These are phyloP conservation scores for Yamadazyma pseudoaaseri DNA, from an alignment of 1,139 yeast species.

Conservation along the genomic window DNA sequence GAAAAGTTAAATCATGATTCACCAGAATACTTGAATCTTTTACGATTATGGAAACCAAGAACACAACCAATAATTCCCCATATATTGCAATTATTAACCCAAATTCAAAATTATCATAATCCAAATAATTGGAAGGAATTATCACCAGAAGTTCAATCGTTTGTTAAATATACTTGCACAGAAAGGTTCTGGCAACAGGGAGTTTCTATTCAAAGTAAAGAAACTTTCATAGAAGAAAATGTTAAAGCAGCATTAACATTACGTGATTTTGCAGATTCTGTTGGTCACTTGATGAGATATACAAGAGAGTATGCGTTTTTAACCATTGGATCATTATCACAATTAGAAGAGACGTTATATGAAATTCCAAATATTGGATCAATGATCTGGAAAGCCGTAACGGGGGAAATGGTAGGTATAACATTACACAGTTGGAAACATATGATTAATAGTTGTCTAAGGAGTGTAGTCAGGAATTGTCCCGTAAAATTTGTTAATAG, in stretches of 20 bases:
- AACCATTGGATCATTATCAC: slow-evolving; percentile 87
- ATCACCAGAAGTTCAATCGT: slow-evolving; percentile 86
- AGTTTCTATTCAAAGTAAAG: slow-evolving; percentile 89
- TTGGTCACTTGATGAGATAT: slow-evolving; percentile 94
- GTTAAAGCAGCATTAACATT: slow-evolving; percentile 91
- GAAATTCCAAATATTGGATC: slow-evolving; percentile 80
- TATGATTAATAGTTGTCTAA: slow-evolving; percentile 83
- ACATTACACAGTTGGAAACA: slow-evolving; percentile 97
- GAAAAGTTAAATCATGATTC: slow-evolving; percentile 82
- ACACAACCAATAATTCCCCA: slow-evolving; percentile 91
- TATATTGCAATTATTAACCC: slow-evolving; percentile 79
- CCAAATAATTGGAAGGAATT: slow-evolving; percentile 87
- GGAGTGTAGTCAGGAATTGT: slow-evolving; percentile 86
- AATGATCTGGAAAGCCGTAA: slow-evolving; percentile 79
- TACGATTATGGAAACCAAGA: slow-evolving; percentile 88
- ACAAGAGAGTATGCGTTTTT: slow-evolving; percentile 94
- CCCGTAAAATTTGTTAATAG: slow-evolving; percentile 66
- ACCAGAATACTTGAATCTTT: slow-evolving; percentile 68
- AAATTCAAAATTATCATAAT: slow-evolving; percentile 91
- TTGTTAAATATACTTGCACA: slow-evolving; percentile 82
- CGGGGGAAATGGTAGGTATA: slow-evolving; percentile 82
- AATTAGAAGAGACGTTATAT: slow-evolving; percentile 84
- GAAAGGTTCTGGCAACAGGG: slow-evolving; percentile 99
- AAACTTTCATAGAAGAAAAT: slow-evolving; percentile 90
- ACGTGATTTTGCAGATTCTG: slow-evolving; percentile 96